Base-by-base conservation (phyloP, 225 moss, liverwort and hornwort genomes). In the Sphagnum contortum region DNA sequence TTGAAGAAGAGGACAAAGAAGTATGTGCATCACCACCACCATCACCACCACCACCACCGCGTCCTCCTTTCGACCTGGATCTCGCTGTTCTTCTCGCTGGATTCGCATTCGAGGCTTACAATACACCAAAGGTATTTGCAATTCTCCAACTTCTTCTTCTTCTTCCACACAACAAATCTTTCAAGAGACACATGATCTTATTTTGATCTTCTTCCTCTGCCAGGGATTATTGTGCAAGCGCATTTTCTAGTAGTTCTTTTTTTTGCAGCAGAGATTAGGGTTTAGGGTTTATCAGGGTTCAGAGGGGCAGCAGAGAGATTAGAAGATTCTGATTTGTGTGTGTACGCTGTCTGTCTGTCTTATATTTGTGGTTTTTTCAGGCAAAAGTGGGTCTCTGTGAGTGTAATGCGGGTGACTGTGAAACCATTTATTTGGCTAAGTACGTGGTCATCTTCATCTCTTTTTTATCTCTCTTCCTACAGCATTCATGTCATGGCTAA, bases 51-150 rank as follows among this genome's bases (percentile, higher is more conserved):
- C 64, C 55, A 13, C 12, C 63, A 69, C 44, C 71, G 46, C 85
- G 89, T 10, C 77, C 87, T 68, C 68, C 78, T 3, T 94, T 94
- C 67, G 72, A 87, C 69, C 80, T 94, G 46, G 89, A 91, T 74
- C 69, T 94, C 69, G 94, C 87, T 68, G 87, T 94, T 45, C 76
- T 94, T 45, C 71, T 94, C 58, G 94, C 91, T 13, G 94, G 91
- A 12, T 91, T 94, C 65, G 83, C 94, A 47, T 94, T 94, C 54
- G 94, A 94, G 74, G 87, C 94, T 6, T 94, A 94, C 73, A 94
- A 89, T 47, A 73, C 78, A 5, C 94, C 91, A 7, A 45, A 73
- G 57, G 91, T 90, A 58, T 68, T 72, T 56, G n/a, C 52, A 13
- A 13, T 57, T 29, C 49, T 51, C 48, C 12, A 48, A 49, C 61